phyloP scores from a whole-genome alignment of 1,284 basidiomycete genomes.

The Violaceomyces palustris region DNA sequence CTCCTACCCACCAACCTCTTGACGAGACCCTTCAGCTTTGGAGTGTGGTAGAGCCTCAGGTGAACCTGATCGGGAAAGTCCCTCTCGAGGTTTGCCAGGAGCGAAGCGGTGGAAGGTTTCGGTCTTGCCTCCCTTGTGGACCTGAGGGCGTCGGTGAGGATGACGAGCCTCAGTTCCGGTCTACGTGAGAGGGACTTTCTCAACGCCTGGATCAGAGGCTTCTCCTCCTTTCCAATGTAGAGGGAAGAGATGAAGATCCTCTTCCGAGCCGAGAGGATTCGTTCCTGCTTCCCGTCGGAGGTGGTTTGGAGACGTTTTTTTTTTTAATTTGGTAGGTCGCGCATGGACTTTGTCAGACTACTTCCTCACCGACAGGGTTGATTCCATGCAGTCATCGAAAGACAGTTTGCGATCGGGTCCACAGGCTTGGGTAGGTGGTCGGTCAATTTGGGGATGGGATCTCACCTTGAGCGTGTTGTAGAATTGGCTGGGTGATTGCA shows the following conservation, averaged over 20 bases:
- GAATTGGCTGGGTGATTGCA: conserved; percentile 22
- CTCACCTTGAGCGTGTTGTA: conserved; percentile 19
- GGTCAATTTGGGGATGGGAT: too few species aligned
- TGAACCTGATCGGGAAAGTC: conserved; percentile 69
- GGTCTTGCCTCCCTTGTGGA: conserved; percentile 73
- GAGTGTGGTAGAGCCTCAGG: conserved; percentile 70
- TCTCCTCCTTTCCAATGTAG: conserved; percentile 45
- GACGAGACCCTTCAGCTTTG: conserved; percentile 69
- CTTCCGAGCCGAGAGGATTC: conserved; percentile 13
- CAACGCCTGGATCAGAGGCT: conserved; percentile 27
- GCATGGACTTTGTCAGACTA: too few species aligned
- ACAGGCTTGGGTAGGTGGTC: too few species aligned
- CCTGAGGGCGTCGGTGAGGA: conserved; percentile 83
- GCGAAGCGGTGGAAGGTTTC: conserved; percentile 55
- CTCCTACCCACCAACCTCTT: conserved; percentile 77
- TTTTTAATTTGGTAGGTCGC: too few species aligned
- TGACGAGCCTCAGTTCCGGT: conserved; percentile 64
- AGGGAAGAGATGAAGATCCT: conserved; percentile 43
- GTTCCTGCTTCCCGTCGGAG: too few species aligned
- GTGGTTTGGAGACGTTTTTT: too few species aligned
- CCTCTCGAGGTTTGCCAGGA: conserved; percentile 31
- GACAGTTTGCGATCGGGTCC: too few species aligned
- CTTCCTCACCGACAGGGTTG: too few species aligned
- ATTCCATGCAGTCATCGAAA: too few species aligned
- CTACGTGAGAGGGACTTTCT: conserved; percentile 53